Evolutionary conservation across 2,329 filamentous ascomycete genomes (phyloP).

Genomic region (Phialocephala subalpina): DNA sequence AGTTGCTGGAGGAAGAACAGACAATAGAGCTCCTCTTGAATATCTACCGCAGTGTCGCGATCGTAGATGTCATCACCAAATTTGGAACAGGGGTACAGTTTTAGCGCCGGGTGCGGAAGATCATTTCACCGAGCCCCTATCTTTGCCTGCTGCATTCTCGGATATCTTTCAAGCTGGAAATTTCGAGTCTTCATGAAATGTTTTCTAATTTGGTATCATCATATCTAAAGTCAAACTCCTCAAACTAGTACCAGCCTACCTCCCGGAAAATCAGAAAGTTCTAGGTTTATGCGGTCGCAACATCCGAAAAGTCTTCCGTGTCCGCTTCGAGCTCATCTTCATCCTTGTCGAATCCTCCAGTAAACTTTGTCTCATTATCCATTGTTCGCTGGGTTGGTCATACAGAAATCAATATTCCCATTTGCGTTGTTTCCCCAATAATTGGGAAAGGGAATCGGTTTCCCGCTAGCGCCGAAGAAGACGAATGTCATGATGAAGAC

Average conservation of each 20-base stretch:
- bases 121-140: neutral
- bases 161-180: neutral
- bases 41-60: neutral
- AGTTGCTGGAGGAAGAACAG: neutral
- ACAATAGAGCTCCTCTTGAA: neutral
- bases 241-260: too few relatives aligned
- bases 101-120: neutral
- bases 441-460: slow-evolving; percentile 58
- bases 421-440: slow-evolving; percentile 63
- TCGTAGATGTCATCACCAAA: slow-evolving; percentile 12
- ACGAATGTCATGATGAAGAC: slow-evolving; percentile 68
- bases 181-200: neutral
- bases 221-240: neutral
- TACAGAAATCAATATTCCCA: slow-evolving; percentile 29
- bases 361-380: neutral
- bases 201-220: neutral
- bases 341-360: neutral
- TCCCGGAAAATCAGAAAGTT: too few relatives aligned
- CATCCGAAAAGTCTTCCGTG: too few relatives aligned
- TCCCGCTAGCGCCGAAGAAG: slow-evolving; percentile 61
- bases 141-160: neutral
- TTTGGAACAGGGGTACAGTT: neutral
- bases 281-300: too few relatives aligned
- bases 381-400: slow-evolving; percentile 19
- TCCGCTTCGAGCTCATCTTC: too few relatives aligned